A percentile compares a stretch with the other conserved stretches of the same genome.
phyloP scores from a whole-genome alignment of 345 rosid genomes.

The Eucalyptus caleyi region DNA sequence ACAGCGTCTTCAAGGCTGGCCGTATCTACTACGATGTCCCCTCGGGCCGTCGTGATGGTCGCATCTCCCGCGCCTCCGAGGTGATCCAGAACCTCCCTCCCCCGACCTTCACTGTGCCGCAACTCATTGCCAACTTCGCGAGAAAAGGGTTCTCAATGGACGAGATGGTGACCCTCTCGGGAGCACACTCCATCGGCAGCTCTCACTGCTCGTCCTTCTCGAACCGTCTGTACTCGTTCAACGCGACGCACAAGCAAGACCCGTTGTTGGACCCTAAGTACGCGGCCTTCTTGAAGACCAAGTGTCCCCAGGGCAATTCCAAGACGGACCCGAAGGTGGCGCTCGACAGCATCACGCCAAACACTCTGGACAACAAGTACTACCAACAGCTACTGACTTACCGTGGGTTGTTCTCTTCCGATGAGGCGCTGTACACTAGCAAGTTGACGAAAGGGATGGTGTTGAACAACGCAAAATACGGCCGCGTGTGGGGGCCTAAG shows the following conservation, averaged over 20 bases:
- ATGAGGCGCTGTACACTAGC: constrained; percentile 20
- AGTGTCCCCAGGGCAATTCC: constrained; percentile 1
- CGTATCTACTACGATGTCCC: constrained; percentile 13
- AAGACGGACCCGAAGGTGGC: not conserved
- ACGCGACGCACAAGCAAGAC: constrained; percentile 16
- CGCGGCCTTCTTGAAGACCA: constrained; percentile 18
- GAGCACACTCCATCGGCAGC: not conserved
- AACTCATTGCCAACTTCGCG: not conserved
- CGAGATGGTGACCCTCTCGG: constrained; percentile 3
- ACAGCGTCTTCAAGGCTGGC: constrained; percentile 10
- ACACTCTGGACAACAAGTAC: constrained; percentile 20
- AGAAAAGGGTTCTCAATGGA: not conserved
- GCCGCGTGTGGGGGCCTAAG: constrained; percentile 10
- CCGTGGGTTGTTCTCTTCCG: constrained; percentile 28
- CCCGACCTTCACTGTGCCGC: not conserved
- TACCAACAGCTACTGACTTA: constrained; percentile 3
- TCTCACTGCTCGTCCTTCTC: constrained; percentile 24
- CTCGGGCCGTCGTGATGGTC: constrained; percentile 39
- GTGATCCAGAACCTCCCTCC: constrained; percentile 11
- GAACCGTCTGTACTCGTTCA: constrained; percentile 19
- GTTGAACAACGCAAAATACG: constrained; percentile 8
- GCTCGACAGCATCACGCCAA: constrained; percentile 4
- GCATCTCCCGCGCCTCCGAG: constrained; percentile 11
- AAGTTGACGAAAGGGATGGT: constrained; percentile 8
- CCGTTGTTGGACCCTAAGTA: constrained; percentile 13